Conservation (phyloP, 2,329 filamentous ascomycete genomes). For the Botrytis byssoidea region DNA sequence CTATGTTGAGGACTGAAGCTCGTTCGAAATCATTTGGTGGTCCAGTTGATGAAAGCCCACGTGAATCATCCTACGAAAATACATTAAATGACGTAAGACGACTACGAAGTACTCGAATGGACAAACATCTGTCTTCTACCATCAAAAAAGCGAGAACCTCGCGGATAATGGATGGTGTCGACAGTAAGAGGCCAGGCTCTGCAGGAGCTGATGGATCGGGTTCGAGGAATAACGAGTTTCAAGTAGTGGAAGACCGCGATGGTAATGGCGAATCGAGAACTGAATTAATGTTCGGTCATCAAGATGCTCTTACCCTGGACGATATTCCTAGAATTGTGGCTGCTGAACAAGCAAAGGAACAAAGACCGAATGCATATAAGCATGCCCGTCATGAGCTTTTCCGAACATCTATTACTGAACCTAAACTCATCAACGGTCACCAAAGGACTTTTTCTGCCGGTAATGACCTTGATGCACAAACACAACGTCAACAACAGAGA, state of each 20-base stretch:
- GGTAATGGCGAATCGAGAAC: conserved; percentile 66
- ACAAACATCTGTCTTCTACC: conserved; percentile 90
- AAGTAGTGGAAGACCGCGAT: conserved; percentile 79
- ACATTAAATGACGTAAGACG: conserved; percentile 93
- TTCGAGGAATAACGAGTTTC: conserved; percentile 58
- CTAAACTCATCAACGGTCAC: conserved; percentile 66
- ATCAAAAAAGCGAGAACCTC: conserved; percentile 88
- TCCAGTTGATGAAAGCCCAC: conserved; percentile 56
- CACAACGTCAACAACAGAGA: conserved; percentile 48
- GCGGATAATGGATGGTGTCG: conserved; percentile 85
- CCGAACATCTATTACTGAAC: conserved; percentile 55
- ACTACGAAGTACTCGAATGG: conserved; percentile 86
- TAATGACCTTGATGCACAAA: conserved; percentile 49
- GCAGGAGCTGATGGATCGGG: conserved; percentile 60
- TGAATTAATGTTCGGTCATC: conserved; percentile 82
- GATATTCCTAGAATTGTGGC: conserved; percentile 96
- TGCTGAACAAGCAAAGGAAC: conserved; percentile 90
- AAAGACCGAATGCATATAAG: conserved; percentile 76
- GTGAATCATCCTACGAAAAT: conserved; percentile 83
- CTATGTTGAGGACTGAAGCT: conserved; percentile 61
- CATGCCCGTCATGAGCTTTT: conserved; percentile 70
- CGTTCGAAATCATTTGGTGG: conserved; percentile 74
- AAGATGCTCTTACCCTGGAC: conserved; percentile 89
- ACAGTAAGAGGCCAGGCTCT: conserved; percentile 70
- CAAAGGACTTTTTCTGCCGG: conserved; percentile 64